Conservation (phyloP, 768 basidiomycete genomes). For the Lactifluus pinguis region DNA sequence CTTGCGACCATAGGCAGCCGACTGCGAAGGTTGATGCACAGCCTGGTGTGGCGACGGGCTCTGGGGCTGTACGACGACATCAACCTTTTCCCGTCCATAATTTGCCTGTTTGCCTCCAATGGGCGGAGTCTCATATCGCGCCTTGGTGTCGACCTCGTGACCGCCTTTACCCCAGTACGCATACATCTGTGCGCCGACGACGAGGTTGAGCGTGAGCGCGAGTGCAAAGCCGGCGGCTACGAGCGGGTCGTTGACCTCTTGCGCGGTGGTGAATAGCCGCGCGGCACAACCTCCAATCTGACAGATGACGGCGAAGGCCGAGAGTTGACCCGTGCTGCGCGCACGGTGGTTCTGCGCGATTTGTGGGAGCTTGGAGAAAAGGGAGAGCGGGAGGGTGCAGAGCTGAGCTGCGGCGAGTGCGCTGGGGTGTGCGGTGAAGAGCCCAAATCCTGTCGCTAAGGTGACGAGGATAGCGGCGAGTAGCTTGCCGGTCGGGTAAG, state of each 20-base stretch:
- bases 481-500: constrained; percentile 26
- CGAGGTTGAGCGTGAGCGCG: constrained; percentile 70
- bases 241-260: constrained; percentile 77
- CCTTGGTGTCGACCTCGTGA: constrained; percentile 17
- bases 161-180: constrained; percentile 63
- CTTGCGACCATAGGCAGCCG: constrained; percentile 40
- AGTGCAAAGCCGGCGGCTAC: constrained; percentile 78
- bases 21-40: constrained; percentile 33
- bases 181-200: constrained; percentile 82
- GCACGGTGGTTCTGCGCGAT: constrained; percentile 73
- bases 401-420: constrained; percentile 67
- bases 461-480: constrained; percentile 27
- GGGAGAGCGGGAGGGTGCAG: constrained; percentile 79
- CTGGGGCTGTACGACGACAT: constrained; percentile 36
- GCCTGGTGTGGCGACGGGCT: constrained; percentile 32
- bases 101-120: constrained; percentile 3
- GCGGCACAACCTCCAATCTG: constrained; percentile 87
- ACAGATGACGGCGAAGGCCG: constrained; percentile 82
- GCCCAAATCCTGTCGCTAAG: constrained; percentile 29
- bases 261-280: constrained; percentile 85
- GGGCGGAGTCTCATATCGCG: constrained; percentile 23
- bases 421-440: constrained; percentile 40
- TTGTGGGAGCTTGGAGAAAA: constrained; percentile 92
- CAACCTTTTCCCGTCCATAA: constrained; percentile 26
- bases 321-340: constrained; percentile 85